phyloP scores from a whole-genome alignment of 768 basidiomycete genomes.

The Brasilioporus rufonigricans region DNA sequence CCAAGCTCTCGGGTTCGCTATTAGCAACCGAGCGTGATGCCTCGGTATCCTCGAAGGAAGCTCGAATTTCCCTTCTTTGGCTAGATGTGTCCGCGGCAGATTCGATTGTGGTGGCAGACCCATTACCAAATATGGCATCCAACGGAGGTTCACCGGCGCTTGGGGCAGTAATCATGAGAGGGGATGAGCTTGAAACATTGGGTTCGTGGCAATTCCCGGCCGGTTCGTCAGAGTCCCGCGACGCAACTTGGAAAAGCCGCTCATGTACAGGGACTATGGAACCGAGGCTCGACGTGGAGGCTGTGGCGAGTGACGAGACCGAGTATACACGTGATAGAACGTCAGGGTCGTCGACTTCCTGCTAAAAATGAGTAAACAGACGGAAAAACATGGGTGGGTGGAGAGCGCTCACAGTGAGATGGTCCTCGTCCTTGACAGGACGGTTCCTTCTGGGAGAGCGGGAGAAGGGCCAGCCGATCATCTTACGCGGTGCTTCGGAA shows the following conservation, averaged over 20 bases:
- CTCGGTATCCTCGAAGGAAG: slow-evolving; percentile 4
- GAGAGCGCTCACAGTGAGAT: slow-evolving; percentile 11
- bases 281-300: slow-evolving; percentile 31
- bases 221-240: slow-evolving; percentile 12
- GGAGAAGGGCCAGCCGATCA: slow-evolving; percentile 30
- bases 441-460: slow-evolving; percentile 24
- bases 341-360: slow-evolving; percentile 9
- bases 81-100: not conserved
- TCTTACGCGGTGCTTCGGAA: slow-evolving; percentile 23
- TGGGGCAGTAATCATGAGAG: not conserved
- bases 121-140: slow-evolving; percentile 8
- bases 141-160: not conserved
- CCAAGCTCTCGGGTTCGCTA: slow-evolving; percentile 4
- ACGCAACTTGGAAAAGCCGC: slow-evolving; percentile 18
- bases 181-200: slow-evolving; percentile 3
- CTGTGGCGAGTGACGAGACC: slow-evolving; percentile 16
- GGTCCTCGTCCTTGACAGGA: slow-evolving; percentile 3
- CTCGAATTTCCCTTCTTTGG: not conserved
- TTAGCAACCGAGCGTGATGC: slow-evolving; percentile 5
- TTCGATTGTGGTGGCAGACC: slow-evolving; percentile 1
- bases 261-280: slow-evolving; percentile 28
- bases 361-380: slow-evolving; percentile 6
- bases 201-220: not conserved
- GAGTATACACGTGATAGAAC: slow-evolving; percentile 7
- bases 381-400: not conserved